Percentiles rank a stretch among this genome's conserved stretches.
These are phyloP conservation scores for Pseudogymnoascus sp. DNA, from an alignment of 2,329 filamentous ascomycete genomes.

Conservation along the genomic window DNA sequence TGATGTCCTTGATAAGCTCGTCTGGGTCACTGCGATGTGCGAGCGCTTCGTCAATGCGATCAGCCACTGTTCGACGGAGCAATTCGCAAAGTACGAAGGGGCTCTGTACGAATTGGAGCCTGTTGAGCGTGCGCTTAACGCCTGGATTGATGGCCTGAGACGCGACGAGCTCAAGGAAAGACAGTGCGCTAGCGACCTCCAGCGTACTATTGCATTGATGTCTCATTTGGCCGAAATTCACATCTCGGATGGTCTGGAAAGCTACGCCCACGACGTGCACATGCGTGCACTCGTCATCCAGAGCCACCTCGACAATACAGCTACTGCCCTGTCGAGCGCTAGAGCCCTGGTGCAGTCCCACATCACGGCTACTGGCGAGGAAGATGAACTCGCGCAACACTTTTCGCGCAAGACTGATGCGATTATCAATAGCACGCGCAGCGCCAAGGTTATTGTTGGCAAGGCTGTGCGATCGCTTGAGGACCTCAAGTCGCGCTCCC, in stretches of 20 bases:
- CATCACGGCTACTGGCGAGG: conserved; percentile 47
- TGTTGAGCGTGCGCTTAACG: conserved; percentile 81
- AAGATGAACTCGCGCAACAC: conserved; percentile 60
- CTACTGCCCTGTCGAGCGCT: conserved; percentile 56
- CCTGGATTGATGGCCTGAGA: conserved; percentile 77
- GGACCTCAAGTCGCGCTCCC: conserved; percentile 67
- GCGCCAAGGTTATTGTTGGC: conserved; percentile 72
- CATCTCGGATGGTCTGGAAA: conserved; percentile 60
- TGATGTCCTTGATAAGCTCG: conserved; percentile 76
- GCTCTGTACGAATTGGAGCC: conserved; percentile 84
- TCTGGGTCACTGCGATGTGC: conserved; percentile 76
- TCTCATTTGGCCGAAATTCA: conserved; percentile 79
- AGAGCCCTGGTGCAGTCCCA: conserved; percentile 61
- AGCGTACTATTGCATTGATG: conserved; percentile 78
- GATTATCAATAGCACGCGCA: conserved; percentile 68
- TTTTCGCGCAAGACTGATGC: conserved; percentile 65
- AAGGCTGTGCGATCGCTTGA: conserved; percentile 72
- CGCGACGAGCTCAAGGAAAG: conserved; percentile 80
- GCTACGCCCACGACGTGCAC: conserved; percentile 70
- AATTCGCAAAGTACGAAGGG: conserved; percentile 72
- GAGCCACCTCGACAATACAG: conserved; percentile 72
- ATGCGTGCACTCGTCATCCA: conserved; percentile 73
- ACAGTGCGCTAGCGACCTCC: conserved; percentile 72
- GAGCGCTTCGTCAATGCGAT: conserved; percentile 78
- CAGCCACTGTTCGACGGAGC: conserved; percentile 65